Conservation (phyloP, 2,329 filamentous ascomycete genomes). For the Zopfia rhizophila region DNA sequence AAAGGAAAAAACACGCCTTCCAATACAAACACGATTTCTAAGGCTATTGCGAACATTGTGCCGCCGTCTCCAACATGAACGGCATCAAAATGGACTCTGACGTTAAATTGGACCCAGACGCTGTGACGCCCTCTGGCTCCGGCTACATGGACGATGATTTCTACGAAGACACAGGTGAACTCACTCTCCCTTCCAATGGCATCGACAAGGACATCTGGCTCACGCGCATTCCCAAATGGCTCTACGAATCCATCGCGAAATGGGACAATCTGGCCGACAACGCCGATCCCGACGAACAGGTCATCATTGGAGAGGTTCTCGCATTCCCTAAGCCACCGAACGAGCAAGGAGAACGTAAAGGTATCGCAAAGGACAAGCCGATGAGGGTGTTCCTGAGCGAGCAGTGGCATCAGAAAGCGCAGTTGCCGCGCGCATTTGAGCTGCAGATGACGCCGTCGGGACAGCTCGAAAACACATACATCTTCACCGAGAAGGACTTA, state of each 20-base stretch:
- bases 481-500: slow-evolving; percentile 94
- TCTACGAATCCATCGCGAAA: slow-evolving; percentile 50
- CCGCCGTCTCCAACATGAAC: slow-evolving; percentile 38
- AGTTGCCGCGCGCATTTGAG: slow-evolving; percentile 88
- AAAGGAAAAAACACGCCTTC: too few relatives aligned
- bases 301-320: slow-evolving; percentile 50
- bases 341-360: slow-evolving; percentile 29
- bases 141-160: slow-evolving; percentile 54
- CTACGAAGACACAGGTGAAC: slow-evolving; percentile 57
- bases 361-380: slow-evolving; percentile 51
- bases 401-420: slow-evolving; percentile 73
- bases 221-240: slow-evolving; percentile 52
- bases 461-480: slow-evolving; percentile 83
- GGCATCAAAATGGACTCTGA: slow-evolving; percentile 54
- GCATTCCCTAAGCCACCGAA: slow-evolving; percentile 32
- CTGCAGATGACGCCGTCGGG: slow-evolving; percentile 66
- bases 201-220: slow-evolving; percentile 47
- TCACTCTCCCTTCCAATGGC: slow-evolving; percentile 44
- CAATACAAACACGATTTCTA: neutral
- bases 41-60: neutral
- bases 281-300: slow-evolving; percentile 51
- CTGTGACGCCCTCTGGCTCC: slow-evolving; percentile 35
- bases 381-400: slow-evolving; percentile 75
- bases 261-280: slow-evolving; percentile 47
- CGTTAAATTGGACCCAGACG: slow-evolving; percentile 48